A percentile compares a stretch with the other conserved stretches of the same genome.
Evolutionary conservation across 2,329 filamentous ascomycete genomes (phyloP).

Genomic region (Penicillium griseofulvum): DNA sequence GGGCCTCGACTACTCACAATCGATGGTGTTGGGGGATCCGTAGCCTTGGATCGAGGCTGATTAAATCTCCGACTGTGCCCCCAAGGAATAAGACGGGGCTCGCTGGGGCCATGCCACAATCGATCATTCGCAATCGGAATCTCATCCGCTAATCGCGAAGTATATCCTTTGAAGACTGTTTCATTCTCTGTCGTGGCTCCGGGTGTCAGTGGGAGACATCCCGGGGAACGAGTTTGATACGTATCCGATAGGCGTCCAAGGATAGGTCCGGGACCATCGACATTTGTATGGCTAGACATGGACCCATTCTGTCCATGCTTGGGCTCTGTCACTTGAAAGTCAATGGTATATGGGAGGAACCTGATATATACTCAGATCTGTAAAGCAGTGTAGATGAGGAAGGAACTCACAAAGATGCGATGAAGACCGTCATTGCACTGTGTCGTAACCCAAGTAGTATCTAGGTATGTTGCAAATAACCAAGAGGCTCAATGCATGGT

Average conservation of each 20-base stretch:
- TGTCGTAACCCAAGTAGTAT: not conserved
- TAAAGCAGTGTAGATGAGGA: not conserved
- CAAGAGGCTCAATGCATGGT: not conserved
- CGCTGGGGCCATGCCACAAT: slow-evolving; percentile 48
- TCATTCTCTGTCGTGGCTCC: slow-evolving; percentile 41
- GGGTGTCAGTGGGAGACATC: slow-evolving; percentile 33
- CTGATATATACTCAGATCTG: slow-evolving; percentile 17
- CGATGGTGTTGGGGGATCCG: slow-evolving; percentile 52
- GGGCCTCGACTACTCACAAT: slow-evolving; percentile 56
- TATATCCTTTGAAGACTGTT: slow-evolving; percentile 39
- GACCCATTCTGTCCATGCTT: slow-evolving; percentile 23
- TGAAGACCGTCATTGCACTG: slow-evolving; percentile 33
- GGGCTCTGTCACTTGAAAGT: slow-evolving; percentile 30
- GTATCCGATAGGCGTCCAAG: slow-evolving; percentile 25
- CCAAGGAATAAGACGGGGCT: slow-evolving; percentile 75
- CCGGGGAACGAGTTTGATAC: slow-evolving; percentile 13
- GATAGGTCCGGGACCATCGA: slow-evolving; percentile 23
- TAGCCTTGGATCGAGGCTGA: slow-evolving; percentile 75
- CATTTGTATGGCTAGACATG: slow-evolving; percentile 21
- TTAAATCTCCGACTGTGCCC: slow-evolving; percentile 63
- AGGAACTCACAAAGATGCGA: slow-evolving; percentile 34
- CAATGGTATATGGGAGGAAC: slow-evolving; percentile 40
- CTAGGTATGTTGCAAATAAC: not conserved
- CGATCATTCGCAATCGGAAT: slow-evolving; percentile 31
- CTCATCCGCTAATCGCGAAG: slow-evolving; percentile 26